phyloP scores from a whole-genome alignment of 2,329 filamentous ascomycete species.

The Dissoconium aciculare region DNA sequence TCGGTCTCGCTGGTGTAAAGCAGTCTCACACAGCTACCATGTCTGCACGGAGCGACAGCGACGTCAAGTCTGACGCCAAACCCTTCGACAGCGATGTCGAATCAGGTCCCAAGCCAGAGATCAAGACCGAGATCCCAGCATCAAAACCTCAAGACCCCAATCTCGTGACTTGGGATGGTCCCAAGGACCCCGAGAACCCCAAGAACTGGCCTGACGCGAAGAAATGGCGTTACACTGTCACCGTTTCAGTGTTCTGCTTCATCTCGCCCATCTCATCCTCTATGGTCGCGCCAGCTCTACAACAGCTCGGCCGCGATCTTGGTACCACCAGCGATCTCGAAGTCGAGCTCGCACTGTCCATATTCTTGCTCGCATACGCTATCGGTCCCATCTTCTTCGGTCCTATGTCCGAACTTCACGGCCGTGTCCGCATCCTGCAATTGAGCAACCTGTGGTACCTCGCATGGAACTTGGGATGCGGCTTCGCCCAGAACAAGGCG shows the following conservation, averaged over 20 bases:
- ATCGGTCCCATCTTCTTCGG: slow-evolving; percentile 23
- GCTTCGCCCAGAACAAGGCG: slow-evolving; percentile 19
- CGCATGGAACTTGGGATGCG: slow-evolving; percentile 20
- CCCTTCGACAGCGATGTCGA: too few relatives aligned
- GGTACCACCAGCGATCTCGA: slow-evolving; percentile 14
- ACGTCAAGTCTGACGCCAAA: too few relatives aligned
- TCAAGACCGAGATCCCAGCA: too few relatives aligned
- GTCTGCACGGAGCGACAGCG: too few relatives aligned
- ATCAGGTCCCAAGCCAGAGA: too few relatives aligned
- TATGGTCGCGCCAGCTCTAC: slow-evolving; percentile 22
- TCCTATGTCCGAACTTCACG: slow-evolving; percentile 20
- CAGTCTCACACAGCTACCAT: too few relatives aligned
- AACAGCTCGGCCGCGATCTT: slow-evolving; percentile 16
- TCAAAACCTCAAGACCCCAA: slow-evolving; percentile 16
- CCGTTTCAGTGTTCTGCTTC: slow-evolving; percentile 25
- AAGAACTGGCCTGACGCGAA: slow-evolving; percentile 28
- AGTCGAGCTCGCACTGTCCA: slow-evolving; percentile 19
- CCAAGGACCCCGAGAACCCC: slow-evolving; percentile 29
- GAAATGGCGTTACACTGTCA: slow-evolving; percentile 28
- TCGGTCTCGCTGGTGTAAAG: too few relatives aligned
- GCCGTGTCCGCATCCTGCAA: slow-evolving; percentile 19
- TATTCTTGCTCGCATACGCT: slow-evolving; percentile 21
- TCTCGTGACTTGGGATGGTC: slow-evolving; percentile 29
- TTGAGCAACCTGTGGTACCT: slow-evolving; percentile 20
- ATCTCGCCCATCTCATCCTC: slow-evolving; percentile 21